Evolutionary conservation across 345 rosid genomes (phyloP).

Genomic region (Syzygium aromaticum): DNA sequence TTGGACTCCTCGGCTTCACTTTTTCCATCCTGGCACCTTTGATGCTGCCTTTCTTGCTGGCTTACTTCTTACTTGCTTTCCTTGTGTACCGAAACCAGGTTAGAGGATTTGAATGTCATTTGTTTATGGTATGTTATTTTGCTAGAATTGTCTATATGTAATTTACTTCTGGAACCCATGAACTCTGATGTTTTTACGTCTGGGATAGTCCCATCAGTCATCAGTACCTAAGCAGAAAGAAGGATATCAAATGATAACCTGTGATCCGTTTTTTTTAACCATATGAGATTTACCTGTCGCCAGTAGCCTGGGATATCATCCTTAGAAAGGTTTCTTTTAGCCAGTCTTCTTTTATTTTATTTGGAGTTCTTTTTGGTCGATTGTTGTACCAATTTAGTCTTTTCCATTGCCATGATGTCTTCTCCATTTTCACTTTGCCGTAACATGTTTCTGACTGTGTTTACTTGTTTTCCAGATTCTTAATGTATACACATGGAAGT

Average conservation of each 20-base stretch:
- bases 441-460: not conserved
- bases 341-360: not conserved
- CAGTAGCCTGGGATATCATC: not conserved
- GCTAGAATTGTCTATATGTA: not conserved
- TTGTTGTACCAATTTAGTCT: not conserved
- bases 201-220: not conserved
- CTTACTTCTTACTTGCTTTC: slow-evolving; percentile 63
- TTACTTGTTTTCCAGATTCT: slow-evolving; percentile 42
- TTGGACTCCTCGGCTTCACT: slow-evolving; percentile 82
- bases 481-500: slow-evolving; percentile 59
- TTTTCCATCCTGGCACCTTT: slow-evolving; percentile 80
- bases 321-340: not conserved
- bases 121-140: not conserved
- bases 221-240: not conserved
- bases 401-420: not conserved
- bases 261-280: not conserved
- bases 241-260: not conserved
- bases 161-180: not conserved
- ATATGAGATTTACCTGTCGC: not conserved
- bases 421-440: not conserved
- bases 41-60: slow-evolving; percentile 64
- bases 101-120: not conserved
- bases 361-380: not conserved
- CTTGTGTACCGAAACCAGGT: slow-evolving; percentile 84
- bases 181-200: not conserved